Conservation (phyloP, 192 early-diverging fungal genomes). For the Umbelopsis ramanniana region DNA sequence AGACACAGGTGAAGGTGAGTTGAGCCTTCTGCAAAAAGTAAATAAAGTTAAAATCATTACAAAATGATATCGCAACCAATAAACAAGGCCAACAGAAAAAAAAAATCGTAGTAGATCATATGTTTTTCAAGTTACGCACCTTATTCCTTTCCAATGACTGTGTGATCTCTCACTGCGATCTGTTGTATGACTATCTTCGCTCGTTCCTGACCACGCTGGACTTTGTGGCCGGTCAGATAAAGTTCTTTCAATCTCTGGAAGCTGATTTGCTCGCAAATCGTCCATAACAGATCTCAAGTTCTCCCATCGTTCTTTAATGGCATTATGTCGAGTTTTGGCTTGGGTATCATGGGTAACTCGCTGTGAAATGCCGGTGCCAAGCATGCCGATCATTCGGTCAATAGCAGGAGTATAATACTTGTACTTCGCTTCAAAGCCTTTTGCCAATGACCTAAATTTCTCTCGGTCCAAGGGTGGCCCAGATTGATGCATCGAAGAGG, state of each 20-base stretch:
- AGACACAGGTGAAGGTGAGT: slow-evolving; percentile 24
- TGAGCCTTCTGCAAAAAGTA: background rate
- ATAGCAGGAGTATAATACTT: slow-evolving; percentile 61
- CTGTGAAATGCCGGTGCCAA: slow-evolving; percentile 56
- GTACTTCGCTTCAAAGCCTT: slow-evolving; percentile 60
- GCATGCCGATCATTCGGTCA: slow-evolving; percentile 58
- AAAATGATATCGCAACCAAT: no score
- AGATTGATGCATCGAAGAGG: background rate
- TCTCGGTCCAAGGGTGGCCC: slow-evolving; percentile 40
- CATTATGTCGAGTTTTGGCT: slow-evolving; percentile 48
- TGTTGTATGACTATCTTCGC: slow-evolving; percentile 23
- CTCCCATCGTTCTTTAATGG: slow-evolving; percentile 57
- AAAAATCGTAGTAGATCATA: no score
- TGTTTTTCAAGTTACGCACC: background rate
- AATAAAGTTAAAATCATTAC: background rate
- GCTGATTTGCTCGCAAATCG: slow-evolving; percentile 32
- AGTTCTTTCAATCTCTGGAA: slow-evolving; percentile 37
- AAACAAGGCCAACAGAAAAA: no score
- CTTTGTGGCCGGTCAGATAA: slow-evolving; percentile 34
- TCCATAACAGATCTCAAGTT: slow-evolving; percentile 44
- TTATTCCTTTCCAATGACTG: slow-evolving; percentile 24
- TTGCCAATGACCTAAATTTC: slow-evolving; percentile 53
- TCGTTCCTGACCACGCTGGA: slow-evolving; percentile 39
- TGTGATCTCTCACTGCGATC: slow-evolving; percentile 33
- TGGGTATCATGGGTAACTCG: slow-evolving; percentile 48